These are phyloP conservation scores for Rhodotorula sp. DNA, from an alignment of 1,284 basidiomycete species.

Conservation along the genomic window DNA sequence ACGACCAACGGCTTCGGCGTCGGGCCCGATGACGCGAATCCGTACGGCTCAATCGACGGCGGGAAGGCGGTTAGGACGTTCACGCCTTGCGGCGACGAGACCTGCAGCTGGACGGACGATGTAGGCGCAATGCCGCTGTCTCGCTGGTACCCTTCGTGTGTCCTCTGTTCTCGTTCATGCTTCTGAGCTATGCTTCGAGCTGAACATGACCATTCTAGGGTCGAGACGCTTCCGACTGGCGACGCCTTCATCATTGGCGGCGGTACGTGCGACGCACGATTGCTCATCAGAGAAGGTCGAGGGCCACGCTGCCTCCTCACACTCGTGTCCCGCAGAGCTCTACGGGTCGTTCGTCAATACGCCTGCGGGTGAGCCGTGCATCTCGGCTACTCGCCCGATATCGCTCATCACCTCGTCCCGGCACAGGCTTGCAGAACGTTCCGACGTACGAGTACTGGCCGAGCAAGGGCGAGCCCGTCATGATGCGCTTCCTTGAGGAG, in stretches of 20 bases:
- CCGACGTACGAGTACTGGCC: slow-evolving; percentile 55
- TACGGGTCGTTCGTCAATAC: slow-evolving; percentile 68
- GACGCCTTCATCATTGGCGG: slow-evolving; percentile 55
- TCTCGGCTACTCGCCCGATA: too few species aligned
- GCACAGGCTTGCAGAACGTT: slow-evolving; percentile 72
- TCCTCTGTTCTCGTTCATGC: neutral
- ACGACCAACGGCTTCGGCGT: slow-evolving; percentile 44
- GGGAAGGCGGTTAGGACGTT: slow-evolving; percentile 62
- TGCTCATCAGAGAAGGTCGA: too few species aligned
- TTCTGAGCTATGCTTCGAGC: too few species aligned
- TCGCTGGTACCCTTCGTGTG: slow-evolving; percentile 71
- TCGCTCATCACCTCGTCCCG: too few species aligned
- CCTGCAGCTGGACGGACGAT: slow-evolving; percentile 62
- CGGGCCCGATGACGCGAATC: neutral
- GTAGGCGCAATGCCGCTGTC: slow-evolving; percentile 60
- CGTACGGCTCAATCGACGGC: slow-evolving; percentile 46
- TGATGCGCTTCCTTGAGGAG: slow-evolving; percentile 19
- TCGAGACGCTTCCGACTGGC: slow-evolving; percentile 56
- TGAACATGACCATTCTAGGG: slow-evolving; percentile 39
- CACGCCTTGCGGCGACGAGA: slow-evolving; percentile 63
- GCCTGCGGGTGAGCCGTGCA: slow-evolving; percentile 50
- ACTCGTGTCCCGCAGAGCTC: neutral
- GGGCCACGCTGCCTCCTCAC: neutral
- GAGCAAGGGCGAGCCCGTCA: slow-evolving; percentile 16
- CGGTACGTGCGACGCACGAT: neutral